Conservation (phyloP, 495 filamentous ascomycete species). For the Hyaloscypha variabilis region DNA sequence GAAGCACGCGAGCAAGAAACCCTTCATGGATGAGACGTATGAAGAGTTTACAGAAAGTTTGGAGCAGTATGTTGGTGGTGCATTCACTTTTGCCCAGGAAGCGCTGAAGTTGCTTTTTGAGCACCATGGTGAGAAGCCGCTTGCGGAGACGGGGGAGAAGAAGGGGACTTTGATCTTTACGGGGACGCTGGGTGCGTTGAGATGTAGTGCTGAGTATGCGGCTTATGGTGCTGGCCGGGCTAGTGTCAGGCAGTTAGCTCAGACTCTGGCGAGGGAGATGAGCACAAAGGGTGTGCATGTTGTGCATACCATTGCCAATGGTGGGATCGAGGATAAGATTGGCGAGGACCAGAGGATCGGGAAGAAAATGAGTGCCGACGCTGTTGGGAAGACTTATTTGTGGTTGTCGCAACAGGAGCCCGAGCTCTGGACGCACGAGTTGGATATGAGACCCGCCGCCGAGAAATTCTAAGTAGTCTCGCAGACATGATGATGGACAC, state of each 20-base stretch:
- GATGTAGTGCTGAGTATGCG: conserved; percentile 45
- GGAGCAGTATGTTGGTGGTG: conserved; percentile 47
- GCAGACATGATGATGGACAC: not conserved
- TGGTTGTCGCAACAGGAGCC: conserved; percentile 44
- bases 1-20: conserved; percentile 47
- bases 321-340: conserved; percentile 45
- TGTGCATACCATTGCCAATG: conserved; percentile 50
- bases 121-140: conserved; percentile 41
- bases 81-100: conserved; percentile 49
- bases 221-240: conserved; percentile 48
- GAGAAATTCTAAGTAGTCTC: conserved; percentile 41
- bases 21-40: conserved; percentile 50
- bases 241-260: conserved; percentile 45
- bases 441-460: conserved; percentile 48
- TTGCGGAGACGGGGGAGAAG: conserved; percentile 41
- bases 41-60: conserved; percentile 44
- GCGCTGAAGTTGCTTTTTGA: conserved; percentile 43
- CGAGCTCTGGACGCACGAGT: conserved; percentile 45
- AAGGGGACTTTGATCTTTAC: conserved; percentile 54
- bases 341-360: conserved; percentile 42
- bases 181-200: conserved; percentile 47
- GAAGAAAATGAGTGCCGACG: conserved; percentile 48
- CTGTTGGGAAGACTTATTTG: conserved; percentile 50
- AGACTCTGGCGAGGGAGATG: conserved; percentile 50
- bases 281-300: conserved; percentile 48